Percentiles rank a stretch among this genome's conserved stretches.
Conservation (phyloP, 176 grass and related monocot species). For the Tillandsia fasciculata region DNA sequence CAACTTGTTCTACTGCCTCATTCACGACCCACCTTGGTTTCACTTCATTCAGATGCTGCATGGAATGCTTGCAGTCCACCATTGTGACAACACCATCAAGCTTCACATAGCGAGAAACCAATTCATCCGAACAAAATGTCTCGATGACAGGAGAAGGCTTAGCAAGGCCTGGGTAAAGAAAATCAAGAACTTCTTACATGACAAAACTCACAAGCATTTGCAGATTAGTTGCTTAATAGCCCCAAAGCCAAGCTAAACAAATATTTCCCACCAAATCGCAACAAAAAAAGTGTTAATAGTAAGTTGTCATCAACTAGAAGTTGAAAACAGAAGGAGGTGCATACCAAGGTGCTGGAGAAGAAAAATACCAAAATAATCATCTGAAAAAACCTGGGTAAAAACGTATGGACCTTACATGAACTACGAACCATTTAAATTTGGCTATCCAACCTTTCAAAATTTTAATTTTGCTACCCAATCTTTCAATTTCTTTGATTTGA, state of each 20-base stretch:
- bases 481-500: too few relatives aligned
- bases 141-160: constrained; percentile 64
- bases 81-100: constrained; percentile 80
- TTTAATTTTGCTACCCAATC: too few relatives aligned
- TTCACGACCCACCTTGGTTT: constrained; percentile 75
- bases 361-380: too few relatives aligned
- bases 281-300: too few relatives aligned
- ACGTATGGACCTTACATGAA: too few relatives aligned
- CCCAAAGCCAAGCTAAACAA: background rate
- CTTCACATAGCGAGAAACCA: constrained; percentile 57
- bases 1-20: constrained; percentile 71
- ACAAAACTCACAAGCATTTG: background rate
- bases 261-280: too few relatives aligned
- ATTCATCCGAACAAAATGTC: constrained; percentile 67
- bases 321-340: too few relatives aligned
- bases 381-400: too few relatives aligned
- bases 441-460: too few relatives aligned
- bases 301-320: too few relatives aligned
- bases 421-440: too few relatives aligned
- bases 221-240: background rate
- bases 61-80: constrained; percentile 78
- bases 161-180: constrained; percentile 43
- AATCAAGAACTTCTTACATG: constrained; percentile 4
- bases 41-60: constrained; percentile 63
- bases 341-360: too few relatives aligned